phyloP scores from a whole-genome alignment of 169 alveolate genomes.

The Condylostoma magnum region DNA sequence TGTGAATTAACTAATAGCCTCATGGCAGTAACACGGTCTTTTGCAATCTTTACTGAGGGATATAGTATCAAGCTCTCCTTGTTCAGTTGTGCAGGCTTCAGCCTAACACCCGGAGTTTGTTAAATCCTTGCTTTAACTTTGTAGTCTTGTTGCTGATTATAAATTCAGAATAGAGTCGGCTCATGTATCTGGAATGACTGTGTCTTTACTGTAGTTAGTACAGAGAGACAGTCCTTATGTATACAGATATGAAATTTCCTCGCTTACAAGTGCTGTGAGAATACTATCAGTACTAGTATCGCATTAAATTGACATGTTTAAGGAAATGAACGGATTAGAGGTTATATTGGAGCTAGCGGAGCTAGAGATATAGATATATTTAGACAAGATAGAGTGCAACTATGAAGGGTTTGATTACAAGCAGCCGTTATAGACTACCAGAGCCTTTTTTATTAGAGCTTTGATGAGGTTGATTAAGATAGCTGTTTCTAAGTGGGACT shows the following conservation, averaged over 20 bases:
- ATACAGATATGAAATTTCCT: not conserved
- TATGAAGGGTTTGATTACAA: no score
- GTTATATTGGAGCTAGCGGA: not conserved
- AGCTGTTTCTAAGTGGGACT: slow-evolving; percentile 8
- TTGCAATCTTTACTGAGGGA: slow-evolving; percentile 9
- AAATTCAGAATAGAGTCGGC: slow-evolving; percentile 14
- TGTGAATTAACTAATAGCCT: not conserved
- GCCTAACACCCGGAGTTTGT: not conserved
- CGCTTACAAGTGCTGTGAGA: not conserved
- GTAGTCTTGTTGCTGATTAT: slow-evolving; percentile 1
- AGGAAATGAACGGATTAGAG: slow-evolving; percentile 13
- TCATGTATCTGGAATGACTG: slow-evolving; percentile 29
- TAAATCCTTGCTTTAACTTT: not conserved
- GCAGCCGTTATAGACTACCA: not conserved
- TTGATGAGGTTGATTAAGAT: slow-evolving; percentile 19
- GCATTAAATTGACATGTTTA: slow-evolving; percentile 29
- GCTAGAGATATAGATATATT: not conserved
- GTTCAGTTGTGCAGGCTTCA: not conserved
- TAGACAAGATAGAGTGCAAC: no score
- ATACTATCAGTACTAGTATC: not conserved
- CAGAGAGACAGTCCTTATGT: not conserved
- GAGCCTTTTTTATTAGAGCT: slow-evolving; percentile 19
- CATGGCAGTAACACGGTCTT: slow-evolving; percentile 27
- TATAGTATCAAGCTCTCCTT: not conserved
- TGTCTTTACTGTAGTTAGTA: not conserved